A percentile compares a stretch with the other conserved stretches of the same genome.
Conservation (phyloP, 306 rosid species). For the Rubus parviflorus region DNA sequence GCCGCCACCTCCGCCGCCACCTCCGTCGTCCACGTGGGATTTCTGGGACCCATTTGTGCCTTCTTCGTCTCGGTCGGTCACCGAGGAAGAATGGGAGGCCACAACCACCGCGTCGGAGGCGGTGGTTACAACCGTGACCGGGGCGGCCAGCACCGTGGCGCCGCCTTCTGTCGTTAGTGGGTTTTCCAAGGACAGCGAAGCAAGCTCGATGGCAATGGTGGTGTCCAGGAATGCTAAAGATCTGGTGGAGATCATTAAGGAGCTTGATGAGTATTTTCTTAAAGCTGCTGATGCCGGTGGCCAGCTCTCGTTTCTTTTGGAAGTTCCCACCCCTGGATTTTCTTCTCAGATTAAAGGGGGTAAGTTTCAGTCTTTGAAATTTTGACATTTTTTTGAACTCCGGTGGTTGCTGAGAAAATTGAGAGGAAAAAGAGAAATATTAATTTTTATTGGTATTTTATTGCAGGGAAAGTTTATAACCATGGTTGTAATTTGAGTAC, state of each 20-base stretch:
- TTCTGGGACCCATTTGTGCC: constrained; percentile 97
- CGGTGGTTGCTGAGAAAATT: neutral
- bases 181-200: constrained; percentile 52
- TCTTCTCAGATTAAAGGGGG: constrained; percentile 64
- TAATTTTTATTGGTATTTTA: neutral
- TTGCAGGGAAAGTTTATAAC: constrained; percentile 62
- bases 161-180: constrained; percentile 61
- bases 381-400: neutral
- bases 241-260: constrained; percentile 79
- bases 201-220: constrained; percentile 82
- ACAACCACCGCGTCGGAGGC: constrained; percentile 63
- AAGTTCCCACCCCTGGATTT: constrained; percentile 66
- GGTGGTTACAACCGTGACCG: constrained; percentile 44
- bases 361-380: constrained; percentile 10
- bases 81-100: constrained; percentile 86
- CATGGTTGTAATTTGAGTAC: constrained; percentile 65
- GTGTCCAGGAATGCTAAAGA: constrained; percentile 75
- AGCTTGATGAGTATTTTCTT: constrained; percentile 88
- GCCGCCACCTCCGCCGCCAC: constrained; percentile 63
- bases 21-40: constrained; percentile 71
- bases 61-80: constrained; percentile 50
- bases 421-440: neutral
- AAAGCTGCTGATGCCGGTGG: constrained; percentile 87
- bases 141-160: constrained; percentile 54
- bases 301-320: constrained; percentile 63